phyloP scores from a whole-genome alignment of 768 basidiomycete genomes.

The Russula lepida region DNA sequence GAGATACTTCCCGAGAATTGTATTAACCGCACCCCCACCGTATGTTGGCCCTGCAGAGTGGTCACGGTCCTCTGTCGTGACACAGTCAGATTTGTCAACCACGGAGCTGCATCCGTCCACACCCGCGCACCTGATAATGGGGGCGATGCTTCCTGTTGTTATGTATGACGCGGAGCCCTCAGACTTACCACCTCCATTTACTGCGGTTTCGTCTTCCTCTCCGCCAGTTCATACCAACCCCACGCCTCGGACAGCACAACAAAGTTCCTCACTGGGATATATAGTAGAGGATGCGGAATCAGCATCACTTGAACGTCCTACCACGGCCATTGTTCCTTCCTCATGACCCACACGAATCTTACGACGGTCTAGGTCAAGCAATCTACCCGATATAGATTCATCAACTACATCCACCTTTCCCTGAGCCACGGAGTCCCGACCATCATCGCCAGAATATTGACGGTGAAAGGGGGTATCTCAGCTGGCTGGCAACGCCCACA shows the following conservation, averaged over 20 bases:
- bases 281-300: neutral
- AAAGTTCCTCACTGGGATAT: neutral
- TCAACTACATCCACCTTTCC: neutral
- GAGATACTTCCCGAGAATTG: constrained; percentile 51
- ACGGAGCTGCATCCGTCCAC: constrained; percentile 12
- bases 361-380: neutral
- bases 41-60: constrained; percentile 23
- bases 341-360: neutral
- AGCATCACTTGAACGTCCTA: neutral
- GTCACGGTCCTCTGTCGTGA: constrained; percentile 19
- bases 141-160: constrained; percentile 7
- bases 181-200: constrained; percentile 25
- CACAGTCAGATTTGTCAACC: constrained; percentile 17
- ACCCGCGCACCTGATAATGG: neutral
- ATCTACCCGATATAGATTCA: neutral
- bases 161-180: constrained; percentile 19
- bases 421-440: neutral
- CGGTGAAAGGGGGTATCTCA: neutral
- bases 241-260: neutral
- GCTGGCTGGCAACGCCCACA: neutral
- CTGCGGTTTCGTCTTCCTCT: constrained; percentile 24
- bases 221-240: constrained; percentile 23
- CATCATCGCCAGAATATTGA: neutral
- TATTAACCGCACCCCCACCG: constrained; percentile 35
- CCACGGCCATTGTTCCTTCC: no score